Conservation (phyloP, 208 protist species). For the Leptomonas pyrrhocoris region DNA sequence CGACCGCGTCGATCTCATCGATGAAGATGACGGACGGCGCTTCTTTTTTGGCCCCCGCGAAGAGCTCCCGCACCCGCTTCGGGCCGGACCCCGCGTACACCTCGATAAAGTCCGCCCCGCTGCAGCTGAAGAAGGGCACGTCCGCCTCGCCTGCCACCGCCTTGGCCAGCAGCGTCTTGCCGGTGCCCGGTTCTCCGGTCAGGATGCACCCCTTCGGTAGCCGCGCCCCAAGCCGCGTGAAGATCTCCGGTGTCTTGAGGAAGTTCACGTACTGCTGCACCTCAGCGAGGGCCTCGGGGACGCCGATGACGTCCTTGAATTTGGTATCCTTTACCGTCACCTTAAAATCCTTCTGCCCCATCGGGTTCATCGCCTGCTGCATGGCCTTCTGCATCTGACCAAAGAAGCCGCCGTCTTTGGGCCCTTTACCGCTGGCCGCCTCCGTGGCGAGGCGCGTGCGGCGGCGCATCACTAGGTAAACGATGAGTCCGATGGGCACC, state of each 20-base stretch:
- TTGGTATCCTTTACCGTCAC: constrained; percentile 86
- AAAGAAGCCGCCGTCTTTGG: constrained; percentile 21
- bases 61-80: constrained; percentile 96
- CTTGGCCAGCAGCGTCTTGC: constrained; percentile 97
- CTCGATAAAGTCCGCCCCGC: constrained; percentile 97
- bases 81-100: constrained; percentile 97
- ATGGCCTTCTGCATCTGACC: constrained; percentile 64
- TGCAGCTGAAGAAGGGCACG: constrained; percentile 95
- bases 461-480: constrained; percentile 58
- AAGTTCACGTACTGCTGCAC: constrained; percentile 99
- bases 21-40: constrained; percentile 98
- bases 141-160: constrained; percentile 96
- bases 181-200: constrained; percentile 97
- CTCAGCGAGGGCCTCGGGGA: constrained; percentile 97
- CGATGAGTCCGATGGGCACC: constrained; percentile 66
- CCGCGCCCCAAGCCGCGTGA: constrained; percentile 95
- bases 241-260: constrained; percentile 96
- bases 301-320: constrained; percentile 97
- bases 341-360: constrained; percentile 87
- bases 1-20: constrained; percentile 99
- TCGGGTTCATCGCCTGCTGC: constrained; percentile 95
- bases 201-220: constrained; percentile 97
- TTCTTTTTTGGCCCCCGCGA: constrained; percentile 93
- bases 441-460: constrained; percentile 32
- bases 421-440: constrained; percentile 27